phyloP scores from a whole-genome alignment of 441 rosid genomes.

The Gossypium schwendimanii region DNA sequence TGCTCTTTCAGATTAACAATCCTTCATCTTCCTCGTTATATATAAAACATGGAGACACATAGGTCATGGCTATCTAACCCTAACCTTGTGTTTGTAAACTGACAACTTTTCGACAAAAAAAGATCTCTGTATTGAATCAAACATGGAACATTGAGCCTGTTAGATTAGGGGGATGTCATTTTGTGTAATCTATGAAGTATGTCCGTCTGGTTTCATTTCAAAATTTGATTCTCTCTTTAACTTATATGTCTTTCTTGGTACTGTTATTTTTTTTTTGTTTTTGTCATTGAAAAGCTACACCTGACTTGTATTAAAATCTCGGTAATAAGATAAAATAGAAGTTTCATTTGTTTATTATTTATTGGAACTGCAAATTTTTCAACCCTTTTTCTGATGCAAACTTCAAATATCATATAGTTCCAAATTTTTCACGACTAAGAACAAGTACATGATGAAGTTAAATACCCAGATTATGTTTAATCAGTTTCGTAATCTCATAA shows the following conservation, averaged over 20 bases:
- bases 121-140: constrained; percentile 11
- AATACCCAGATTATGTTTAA: neutral
- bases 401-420: constrained; percentile 18
- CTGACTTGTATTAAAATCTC: constrained; percentile 17
- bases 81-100: constrained; percentile 18
- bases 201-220: constrained; percentile 47
- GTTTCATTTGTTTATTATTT: constrained; percentile 45
- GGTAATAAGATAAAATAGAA: constrained; percentile 48
- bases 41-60: neutral
- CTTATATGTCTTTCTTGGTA: constrained; percentile 6
- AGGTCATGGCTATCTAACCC: constrained; percentile 21
- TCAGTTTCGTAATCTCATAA: constrained; percentile 3
- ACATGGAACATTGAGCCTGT: constrained; percentile 18
- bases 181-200: constrained; percentile 36
- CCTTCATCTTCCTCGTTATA: neutral
- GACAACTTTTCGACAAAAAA: constrained; percentile 11
- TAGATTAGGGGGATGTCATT: constrained; percentile 12
- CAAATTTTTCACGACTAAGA: constrained; percentile 14
- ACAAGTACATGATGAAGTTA: neutral
- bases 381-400: constrained; percentile 13
- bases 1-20: neutral
- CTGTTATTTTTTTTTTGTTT: neutral
- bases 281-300: constrained; percentile 19
- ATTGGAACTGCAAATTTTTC: constrained; percentile 28
- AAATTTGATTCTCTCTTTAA: constrained; percentile 24